Evolutionary conservation across 192 early-diverging fungal species (phyloP), one percentile per base, ranked within the genome.

Genomic region (Cladochytrium replicatum): DNA sequence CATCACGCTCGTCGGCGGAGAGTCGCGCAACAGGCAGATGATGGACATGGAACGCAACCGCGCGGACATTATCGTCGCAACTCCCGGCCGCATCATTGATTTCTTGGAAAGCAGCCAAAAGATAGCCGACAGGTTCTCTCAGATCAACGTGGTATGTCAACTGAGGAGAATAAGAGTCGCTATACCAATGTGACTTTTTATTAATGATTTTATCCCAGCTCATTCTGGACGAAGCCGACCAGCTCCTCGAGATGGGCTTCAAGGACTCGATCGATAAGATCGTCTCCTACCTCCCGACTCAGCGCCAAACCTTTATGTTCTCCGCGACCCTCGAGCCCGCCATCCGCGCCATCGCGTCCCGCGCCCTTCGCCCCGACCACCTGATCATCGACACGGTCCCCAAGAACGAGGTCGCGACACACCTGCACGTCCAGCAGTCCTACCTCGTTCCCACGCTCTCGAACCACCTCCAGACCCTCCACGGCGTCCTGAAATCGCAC

Each of bases 211-310:
- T 23, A 22, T 9, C 11, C 26, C 17, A 58, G 44, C 69, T 96
- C 43, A 78, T 99, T 34, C 70, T 97, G 50, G 95, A 98, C 63
- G 95, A 99, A 69, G 89, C 89, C 7, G 95, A 99, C 62, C 78
- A 87, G 60, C 69, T 99, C 46, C 66, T 99, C 46, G 89, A 99
- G 37, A 86, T 92, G 85, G 93, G 93, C 13, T 97, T 97, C 73
- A 75, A 76, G 54, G 67, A 74, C 6, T 84, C 81, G 50, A 72
- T 97, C 32, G 69, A 84, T 30, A 48, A 59, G 19, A 89, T 93
- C 55, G 50, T 78, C 2, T 41, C 48, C 0, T 31, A 57, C 0
- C 56, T 88, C 13, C 86, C 92, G 3, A 56, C 52, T 17, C 50
- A 86, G 6, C 83, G 93, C 37, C 82, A 89, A 60, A 94, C 91